Evolutionary conservation across 1,284 basidiomycete species (phyloP), one percentile per base, ranked within the genome.

Genomic region (Malassezia restricta): DNA sequence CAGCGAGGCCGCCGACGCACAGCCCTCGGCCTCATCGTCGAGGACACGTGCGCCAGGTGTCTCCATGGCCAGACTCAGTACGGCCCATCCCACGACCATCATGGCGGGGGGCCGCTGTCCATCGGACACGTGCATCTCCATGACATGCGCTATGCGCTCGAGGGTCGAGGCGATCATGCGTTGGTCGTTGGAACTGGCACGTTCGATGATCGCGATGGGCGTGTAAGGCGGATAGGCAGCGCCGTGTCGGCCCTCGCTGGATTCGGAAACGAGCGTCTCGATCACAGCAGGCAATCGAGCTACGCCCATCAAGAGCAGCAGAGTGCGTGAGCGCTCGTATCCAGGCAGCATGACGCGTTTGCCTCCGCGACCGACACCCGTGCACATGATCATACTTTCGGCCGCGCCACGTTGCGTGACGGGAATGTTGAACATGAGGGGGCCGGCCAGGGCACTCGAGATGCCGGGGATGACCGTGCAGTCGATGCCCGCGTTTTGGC

Each of bases 381-480:
- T 96, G 74, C 89, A 94, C 1, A 96, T 82, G 46, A 86, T 78
- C 58, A 96, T 79, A 0, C 81, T 83, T 63, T 96, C 90, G 0
- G 90, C 85, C 0, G 88, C 89, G 0, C 92, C 92, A 5, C 92
- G 82, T 72, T 96, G 92, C 0, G 92, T 96, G 27, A 96, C 85
- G 0, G 92, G 89, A 29, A 96, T 90, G 0, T 84, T 83, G 9
- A 86, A 83, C 73, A 92, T 85, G 0, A 85, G 81, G 1, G 92
- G 92, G 0, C 83, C 92, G 0, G 90, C 88, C 31, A 96, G 78
- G 0, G 86, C 87, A 4, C 86, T 88, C 56, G 80, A 83, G 31
- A 98, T 83, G 1, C 92, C 92, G 0, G 92, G 92, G 3, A 96
- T 79, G 51, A 96, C 81, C 40, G 86, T 77, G 1, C 84, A 81